phyloP scores from a whole-genome alignment of 192 early-diverging fungal genomes.

The Coemansia sp. region DNA sequence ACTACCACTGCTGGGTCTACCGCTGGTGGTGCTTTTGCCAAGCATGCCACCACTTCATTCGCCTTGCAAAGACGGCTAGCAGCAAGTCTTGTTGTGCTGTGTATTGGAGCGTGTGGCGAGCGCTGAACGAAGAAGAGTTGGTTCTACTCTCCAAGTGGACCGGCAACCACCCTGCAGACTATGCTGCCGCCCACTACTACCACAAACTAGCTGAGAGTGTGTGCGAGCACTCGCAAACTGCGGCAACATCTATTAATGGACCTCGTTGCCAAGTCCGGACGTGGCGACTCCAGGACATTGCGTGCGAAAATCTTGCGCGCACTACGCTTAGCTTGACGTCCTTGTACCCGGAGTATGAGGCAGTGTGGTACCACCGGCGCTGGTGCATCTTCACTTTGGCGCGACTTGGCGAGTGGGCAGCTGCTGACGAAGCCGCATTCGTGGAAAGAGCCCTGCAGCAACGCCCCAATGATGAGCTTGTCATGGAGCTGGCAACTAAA shows the following conservation, averaged over 20 bases:
- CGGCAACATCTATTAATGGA: not conserved
- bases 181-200: slow-evolving; percentile 43
- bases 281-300: slow-evolving; percentile 7
- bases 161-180: slow-evolving; percentile 35
- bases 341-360: slow-evolving; percentile 32
- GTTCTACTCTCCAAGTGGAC: slow-evolving; percentile 14
- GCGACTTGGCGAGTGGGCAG: not conserved
- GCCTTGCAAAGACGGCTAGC: not conserved
- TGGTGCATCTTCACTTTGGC: slow-evolving; percentile 21
- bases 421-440: slow-evolving; percentile 3
- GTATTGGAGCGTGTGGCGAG: not conserved
- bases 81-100: not conserved
- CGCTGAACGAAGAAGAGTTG: not conserved
- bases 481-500: slow-evolving; percentile 2
- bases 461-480: not conserved
- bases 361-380: slow-evolving; percentile 42
- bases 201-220: slow-evolving; percentile 18
- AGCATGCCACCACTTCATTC: not conserved
- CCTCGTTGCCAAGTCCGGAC: not conserved
- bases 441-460: not conserved
- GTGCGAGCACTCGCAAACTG: not conserved
- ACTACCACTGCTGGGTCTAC: slow-evolving; percentile 53
- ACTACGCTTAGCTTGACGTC: slow-evolving; percentile 10
- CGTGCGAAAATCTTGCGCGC: slow-evolving; percentile 10
- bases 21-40: slow-evolving; percentile 34